phyloP scores from a whole-genome alignment of 495 filamentous ascomycete genomes.

The Jackrogersella minutella region DNA sequence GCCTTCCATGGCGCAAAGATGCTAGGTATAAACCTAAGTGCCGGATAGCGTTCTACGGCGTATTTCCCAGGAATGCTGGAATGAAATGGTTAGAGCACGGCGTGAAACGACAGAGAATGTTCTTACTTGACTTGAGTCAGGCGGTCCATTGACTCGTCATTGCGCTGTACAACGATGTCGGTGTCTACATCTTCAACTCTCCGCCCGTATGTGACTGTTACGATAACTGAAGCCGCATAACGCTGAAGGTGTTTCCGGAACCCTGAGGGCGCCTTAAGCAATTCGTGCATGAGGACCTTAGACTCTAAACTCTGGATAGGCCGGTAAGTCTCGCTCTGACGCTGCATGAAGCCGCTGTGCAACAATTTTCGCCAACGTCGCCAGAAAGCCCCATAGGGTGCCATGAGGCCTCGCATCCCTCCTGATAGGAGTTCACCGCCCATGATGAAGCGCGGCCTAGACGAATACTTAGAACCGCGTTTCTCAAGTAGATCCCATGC shows the following conservation, averaged over 20 bases:
- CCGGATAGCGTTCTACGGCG: constrained; percentile 64
- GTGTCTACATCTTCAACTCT: constrained; percentile 63
- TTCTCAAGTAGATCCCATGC: constrained; percentile 64
- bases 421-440: constrained; percentile 61
- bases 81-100: background rate
- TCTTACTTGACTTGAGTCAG: constrained; percentile 62
- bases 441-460: constrained; percentile 58
- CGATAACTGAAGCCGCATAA: constrained; percentile 66
- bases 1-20: constrained; percentile 65
- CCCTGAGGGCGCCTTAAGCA: constrained; percentile 46
- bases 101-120: background rate
- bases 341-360: constrained; percentile 63
- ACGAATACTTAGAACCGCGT: constrained; percentile 59
- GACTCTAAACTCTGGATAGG: constrained; percentile 64
- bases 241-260: constrained; percentile 56
- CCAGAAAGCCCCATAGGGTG: constrained; percentile 60
- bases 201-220: constrained; percentile 66
- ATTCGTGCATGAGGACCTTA: constrained; percentile 57
- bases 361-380: constrained; percentile 63
- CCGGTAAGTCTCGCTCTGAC: constrained; percentile 62
- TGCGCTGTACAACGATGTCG: constrained; percentile 59
- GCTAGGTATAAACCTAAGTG: constrained; percentile 61
- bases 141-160: constrained; percentile 64
- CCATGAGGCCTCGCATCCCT: constrained; percentile 59
- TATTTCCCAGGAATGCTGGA: constrained; percentile 63